Percentiles rank a stretch among this genome's conserved stretches.
These are phyloP conservation scores for Talaromyces sp. DNA, from an alignment of 2,329 filamentous ascomycete species.

Conservation along the genomic window DNA sequence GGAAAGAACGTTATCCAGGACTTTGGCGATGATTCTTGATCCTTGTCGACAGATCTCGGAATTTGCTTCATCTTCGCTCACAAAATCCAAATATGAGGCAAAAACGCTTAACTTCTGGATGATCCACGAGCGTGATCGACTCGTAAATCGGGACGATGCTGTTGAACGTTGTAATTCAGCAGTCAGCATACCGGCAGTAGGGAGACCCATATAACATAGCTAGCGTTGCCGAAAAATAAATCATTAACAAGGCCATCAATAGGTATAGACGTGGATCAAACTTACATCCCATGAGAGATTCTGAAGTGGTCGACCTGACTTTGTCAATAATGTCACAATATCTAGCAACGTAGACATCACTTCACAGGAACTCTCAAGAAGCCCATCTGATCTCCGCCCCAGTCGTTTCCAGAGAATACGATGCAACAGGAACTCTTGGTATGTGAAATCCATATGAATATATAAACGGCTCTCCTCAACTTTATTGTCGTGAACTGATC, in stretches of 20 bases:
- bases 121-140: background rate
- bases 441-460: background rate
- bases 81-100: background rate
- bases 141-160: background rate
- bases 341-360: background rate
- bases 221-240: background rate
- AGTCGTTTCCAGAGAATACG: background rate
- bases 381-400: background rate
- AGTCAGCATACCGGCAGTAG: constrained; percentile 13
- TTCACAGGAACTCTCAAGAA: background rate
- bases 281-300: background rate
- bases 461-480: background rate
- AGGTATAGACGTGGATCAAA: background rate
- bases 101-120: constrained; percentile 1
- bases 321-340: background rate
- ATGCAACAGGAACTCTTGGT: background rate
- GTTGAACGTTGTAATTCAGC: constrained; percentile 1
- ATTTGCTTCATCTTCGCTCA: background rate
- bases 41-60: background rate
- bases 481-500: background rate
- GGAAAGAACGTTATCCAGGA: background rate
- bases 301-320: background rate
- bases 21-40: background rate
- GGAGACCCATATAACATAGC: constrained; percentile 16
- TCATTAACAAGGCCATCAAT: background rate